Conservation (phyloP, 148 eudicot genomes). For the Oxyria digyna region DNA sequence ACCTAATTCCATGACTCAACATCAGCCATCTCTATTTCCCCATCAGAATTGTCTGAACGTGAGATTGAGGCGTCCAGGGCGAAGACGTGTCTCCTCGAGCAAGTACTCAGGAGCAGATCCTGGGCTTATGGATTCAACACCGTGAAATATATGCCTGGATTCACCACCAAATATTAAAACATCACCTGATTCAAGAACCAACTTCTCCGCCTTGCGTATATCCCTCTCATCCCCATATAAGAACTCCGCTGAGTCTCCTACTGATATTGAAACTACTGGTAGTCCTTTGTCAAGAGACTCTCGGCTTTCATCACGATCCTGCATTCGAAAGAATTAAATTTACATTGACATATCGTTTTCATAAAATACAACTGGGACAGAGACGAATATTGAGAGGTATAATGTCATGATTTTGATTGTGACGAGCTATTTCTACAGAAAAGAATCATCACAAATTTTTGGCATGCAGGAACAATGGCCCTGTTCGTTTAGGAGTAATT, state of each 20-base stretch:
- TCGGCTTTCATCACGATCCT: conserved; percentile 59
- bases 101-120: conserved; percentile 35
- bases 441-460: too few species aligned
- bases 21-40: neutral
- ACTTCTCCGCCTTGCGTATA: conserved; percentile 10
- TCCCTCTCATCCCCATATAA: conserved; percentile 46
- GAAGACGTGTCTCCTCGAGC: conserved; percentile 20
- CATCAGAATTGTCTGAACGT: conserved; percentile 46
- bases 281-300: conserved; percentile 32
- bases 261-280: conserved; percentile 52
- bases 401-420: neutral
- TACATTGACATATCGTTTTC: neutral
- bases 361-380: too few species aligned
- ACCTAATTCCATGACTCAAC: neutral
- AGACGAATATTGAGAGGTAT: neutral
- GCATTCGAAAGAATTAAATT: neutral
- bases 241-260: conserved; percentile 65
- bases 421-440: too few species aligned
- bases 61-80: conserved; percentile 58
- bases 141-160: conserved; percentile 60
- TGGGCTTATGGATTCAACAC: conserved; percentile 32
- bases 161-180: conserved; percentile 54
- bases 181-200: conserved; percentile 55
- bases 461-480: too few species aligned
- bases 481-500: too few species aligned